Conservation (phyloP, 2,329 filamentous ascomycete genomes). For the Colletotrichum kahawae region DNA sequence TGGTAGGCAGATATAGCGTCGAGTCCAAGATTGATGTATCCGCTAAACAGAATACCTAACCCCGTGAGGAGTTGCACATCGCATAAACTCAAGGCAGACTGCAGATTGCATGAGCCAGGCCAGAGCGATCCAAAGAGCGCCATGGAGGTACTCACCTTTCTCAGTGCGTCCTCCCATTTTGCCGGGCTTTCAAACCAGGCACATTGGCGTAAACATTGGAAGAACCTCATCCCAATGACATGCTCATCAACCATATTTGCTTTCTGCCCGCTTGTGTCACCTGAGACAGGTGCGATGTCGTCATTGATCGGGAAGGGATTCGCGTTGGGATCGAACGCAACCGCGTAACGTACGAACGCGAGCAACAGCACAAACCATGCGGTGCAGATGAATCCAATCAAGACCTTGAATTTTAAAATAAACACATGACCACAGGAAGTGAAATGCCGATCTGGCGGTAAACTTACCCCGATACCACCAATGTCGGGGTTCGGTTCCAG, state of each 20-base stretch:
- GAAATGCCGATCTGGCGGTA: fast-evolving
- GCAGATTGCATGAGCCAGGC: neutral
- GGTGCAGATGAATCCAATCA: neutral
- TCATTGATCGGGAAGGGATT: neutral
- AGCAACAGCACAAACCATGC: neutral
- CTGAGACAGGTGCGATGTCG: neutral
- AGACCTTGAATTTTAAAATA: neutral
- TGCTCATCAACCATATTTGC: neutral
- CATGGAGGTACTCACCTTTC: neutral
- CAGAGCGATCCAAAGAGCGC: neutral
- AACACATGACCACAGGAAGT: neutral
- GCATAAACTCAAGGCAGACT: neutral
- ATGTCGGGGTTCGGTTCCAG: neutral
- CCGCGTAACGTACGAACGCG: neutral
- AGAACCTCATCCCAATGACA: neutral
- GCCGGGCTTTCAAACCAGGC: neutral
- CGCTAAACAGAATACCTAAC: neutral
- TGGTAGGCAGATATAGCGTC: neutral
- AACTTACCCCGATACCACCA: neutral
- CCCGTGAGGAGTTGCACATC: neutral
- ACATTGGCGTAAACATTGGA: neutral
- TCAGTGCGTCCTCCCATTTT: neutral
- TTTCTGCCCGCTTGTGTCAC: neutral
- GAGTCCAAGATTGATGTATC: neutral
- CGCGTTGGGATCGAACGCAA: neutral